Conservation (phyloP, 176 grass and related monocot genomes). For the Ananas comosus region DNA sequence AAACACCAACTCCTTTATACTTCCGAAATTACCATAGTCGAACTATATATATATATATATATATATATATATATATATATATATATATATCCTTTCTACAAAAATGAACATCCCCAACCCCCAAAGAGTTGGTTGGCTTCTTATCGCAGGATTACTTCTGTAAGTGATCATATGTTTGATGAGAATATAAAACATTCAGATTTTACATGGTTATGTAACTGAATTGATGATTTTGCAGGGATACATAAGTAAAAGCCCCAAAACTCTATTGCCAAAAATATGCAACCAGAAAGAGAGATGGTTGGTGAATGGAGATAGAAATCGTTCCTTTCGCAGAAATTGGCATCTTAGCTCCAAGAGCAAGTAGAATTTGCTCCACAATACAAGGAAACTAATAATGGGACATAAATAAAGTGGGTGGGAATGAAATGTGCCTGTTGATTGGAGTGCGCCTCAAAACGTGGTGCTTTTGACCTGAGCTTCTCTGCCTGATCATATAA, state of each 20-base stretch:
- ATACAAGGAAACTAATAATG: neutral
- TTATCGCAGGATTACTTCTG: too few species aligned
- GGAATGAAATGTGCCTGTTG: slow-evolving; percentile 45
- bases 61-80: too few species aligned
- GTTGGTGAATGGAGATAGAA: slow-evolving; percentile 5
- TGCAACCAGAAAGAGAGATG: neutral
- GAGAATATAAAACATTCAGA: too few species aligned
- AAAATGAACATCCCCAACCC: too few species aligned
- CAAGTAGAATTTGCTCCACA: neutral
- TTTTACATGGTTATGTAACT: too few species aligned
- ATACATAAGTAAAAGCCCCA: neutral
- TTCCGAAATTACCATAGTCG: too few species aligned
- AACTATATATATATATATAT: too few species aligned
- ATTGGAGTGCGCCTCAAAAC: slow-evolving; percentile 91
- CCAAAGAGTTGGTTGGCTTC: too few species aligned
- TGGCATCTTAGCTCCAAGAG: neutral
- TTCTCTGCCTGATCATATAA: slow-evolving; percentile 91
- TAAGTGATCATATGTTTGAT: too few species aligned
- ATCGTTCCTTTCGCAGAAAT: neutral
- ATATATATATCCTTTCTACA: too few species aligned
- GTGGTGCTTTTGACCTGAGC: slow-evolving; percentile 83
- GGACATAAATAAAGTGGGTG: neutral
- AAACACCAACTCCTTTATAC: too few species aligned
- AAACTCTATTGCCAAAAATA: neutral
- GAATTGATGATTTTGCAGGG: neutral